A percentile compares a stretch with the other conserved stretches of the same genome.
Conservation (phyloP, 1,284 basidiomycete genomes). For the Mycosarcoma maydis region DNA sequence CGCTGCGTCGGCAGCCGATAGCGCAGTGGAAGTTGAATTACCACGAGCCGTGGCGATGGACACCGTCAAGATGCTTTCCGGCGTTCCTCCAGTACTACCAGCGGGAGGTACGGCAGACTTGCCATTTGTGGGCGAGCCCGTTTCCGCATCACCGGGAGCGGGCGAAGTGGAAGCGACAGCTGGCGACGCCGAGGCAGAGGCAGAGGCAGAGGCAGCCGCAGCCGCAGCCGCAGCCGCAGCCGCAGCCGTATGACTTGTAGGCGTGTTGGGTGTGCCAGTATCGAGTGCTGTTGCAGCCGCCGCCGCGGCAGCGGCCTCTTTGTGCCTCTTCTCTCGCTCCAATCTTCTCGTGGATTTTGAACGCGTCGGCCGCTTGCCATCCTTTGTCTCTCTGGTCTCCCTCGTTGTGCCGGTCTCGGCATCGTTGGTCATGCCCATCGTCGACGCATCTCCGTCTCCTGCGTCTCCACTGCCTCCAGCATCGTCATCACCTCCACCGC, state of each 20-base stretch:
- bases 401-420: constrained; percentile 5
- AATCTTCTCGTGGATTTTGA: constrained; percentile 29
- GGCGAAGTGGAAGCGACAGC: too few relatives aligned
- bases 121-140: not conserved
- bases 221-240: not conserved
- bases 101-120: not conserved
- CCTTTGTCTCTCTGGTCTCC: constrained; percentile 11
- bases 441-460: constrained; percentile 1
- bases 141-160: not conserved
- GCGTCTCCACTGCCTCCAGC: not conserved
- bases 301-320: constrained; percentile 15
- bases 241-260: constrained; percentile 2
- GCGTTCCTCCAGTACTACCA: constrained; percentile 9
- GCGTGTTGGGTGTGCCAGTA: constrained; percentile 15
- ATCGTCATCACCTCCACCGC: not conserved
- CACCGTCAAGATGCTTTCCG: constrained; percentile 31
- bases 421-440: not conserved
- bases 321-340: constrained; percentile 37
- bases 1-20: not conserved
- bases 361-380: constrained; percentile 15
- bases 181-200: too few relatives aligned
- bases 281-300: constrained; percentile 7
- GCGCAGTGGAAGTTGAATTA: not conserved
- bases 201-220: too few relatives aligned
- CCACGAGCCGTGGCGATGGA: constrained; percentile 29